Percentiles rank a stretch among this genome's conserved stretches.
phyloP scores from a whole-genome alignment of 2,329 filamentous ascomycete genomes.

The Aureobasidium melanogenum region DNA sequence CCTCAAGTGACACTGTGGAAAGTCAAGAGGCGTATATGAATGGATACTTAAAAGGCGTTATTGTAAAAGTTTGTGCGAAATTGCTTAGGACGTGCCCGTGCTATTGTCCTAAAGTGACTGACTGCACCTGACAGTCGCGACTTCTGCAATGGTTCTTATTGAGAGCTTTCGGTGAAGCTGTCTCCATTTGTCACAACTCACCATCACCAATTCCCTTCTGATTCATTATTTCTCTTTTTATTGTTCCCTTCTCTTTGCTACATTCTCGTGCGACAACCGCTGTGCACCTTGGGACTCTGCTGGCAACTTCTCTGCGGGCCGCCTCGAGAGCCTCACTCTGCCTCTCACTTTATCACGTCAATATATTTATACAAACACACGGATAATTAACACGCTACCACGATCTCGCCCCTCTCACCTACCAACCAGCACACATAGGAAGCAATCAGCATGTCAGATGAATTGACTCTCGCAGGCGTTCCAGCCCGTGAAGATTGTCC shows the following conservation, averaged over 20 bases:
- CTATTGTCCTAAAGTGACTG: not conserved
- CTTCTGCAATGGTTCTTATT: not conserved
- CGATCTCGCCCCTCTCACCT: not conserved
- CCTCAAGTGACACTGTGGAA: not conserved
- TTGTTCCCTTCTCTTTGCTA: not conserved
- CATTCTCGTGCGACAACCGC: not conserved
- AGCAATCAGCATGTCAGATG: not conserved
- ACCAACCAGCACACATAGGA: not conserved
- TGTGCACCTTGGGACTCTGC: not conserved
- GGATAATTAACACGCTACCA: not conserved
- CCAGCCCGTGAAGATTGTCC: not conserved
- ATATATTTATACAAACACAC: not conserved
- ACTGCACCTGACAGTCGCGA: not conserved
- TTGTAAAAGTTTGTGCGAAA: not conserved
- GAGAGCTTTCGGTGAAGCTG: not conserved
- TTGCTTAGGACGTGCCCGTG: not conserved
- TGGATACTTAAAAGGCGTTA: not conserved
- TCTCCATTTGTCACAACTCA: not conserved
- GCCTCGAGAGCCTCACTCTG: not conserved
- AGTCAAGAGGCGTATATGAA: not conserved
- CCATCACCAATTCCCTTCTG: not conserved
- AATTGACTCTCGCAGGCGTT: not conserved
- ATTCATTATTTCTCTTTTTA: not conserved
- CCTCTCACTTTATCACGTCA: not conserved
- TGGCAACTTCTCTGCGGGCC: not conserved